Evolutionary conservation across 345 rosid genomes (phyloP).

Genomic region (Firmiana major): DNA sequence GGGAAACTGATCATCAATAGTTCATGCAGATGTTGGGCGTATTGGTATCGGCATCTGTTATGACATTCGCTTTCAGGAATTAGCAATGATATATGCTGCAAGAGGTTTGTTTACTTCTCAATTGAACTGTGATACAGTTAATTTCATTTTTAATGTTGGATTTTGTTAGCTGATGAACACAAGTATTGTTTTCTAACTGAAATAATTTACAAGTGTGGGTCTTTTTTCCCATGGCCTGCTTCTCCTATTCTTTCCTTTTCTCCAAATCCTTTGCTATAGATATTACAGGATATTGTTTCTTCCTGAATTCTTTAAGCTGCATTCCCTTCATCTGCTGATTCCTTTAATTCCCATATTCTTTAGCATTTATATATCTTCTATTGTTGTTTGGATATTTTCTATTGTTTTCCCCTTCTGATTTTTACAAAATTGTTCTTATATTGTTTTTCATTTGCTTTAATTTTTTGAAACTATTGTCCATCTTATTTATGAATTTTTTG

Average conservation of each 20-base stretch:
- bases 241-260: neutral
- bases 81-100: slow-evolving; percentile 89
- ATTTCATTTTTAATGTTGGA: neutral
- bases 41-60: slow-evolving; percentile 90
- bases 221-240: neutral
- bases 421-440: neutral
- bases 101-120: slow-evolving; percentile 48
- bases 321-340: neutral
- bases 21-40: slow-evolving; percentile 79
- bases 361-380: neutral
- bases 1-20: neutral
- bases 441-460: neutral
- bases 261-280: neutral
- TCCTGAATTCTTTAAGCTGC: neutral
- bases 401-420: neutral
- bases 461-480: neutral
- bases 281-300: neutral
- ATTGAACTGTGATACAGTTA: slow-evolving; percentile 5
- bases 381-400: neutral
- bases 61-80: slow-evolving; percentile 79
- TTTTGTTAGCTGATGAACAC: neutral
- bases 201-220: neutral
- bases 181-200: neutral
- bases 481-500: neutral
- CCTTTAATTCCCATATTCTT: neutral